Conservation (phyloP, 352 stramenopile species). For the Elongisporangium undulatum region DNA sequence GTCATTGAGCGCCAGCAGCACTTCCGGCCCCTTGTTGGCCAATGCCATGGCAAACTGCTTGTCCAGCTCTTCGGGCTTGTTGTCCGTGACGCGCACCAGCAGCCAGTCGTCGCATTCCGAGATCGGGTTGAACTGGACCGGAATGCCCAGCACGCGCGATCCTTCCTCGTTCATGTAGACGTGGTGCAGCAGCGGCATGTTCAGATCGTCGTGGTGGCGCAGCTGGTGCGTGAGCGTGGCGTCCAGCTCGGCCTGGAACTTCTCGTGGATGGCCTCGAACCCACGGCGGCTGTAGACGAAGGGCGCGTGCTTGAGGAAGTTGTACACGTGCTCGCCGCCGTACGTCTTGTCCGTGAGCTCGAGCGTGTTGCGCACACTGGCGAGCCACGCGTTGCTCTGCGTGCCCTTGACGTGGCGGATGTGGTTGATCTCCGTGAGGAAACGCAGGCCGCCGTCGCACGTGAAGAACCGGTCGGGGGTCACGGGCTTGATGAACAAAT, state of each 20-base stretch:
- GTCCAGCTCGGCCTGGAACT: slow-evolving; percentile 51
- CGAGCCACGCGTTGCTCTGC: slow-evolving; percentile 68
- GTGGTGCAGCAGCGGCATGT: slow-evolving; percentile 79
- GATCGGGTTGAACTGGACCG: slow-evolving; percentile 65
- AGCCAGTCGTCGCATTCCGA: slow-evolving; percentile 76
- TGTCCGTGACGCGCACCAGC: slow-evolving; percentile 49
- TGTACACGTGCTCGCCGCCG: slow-evolving; percentile 80
- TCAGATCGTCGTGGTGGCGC: slow-evolving; percentile 65
- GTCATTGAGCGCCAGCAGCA: slow-evolving; percentile 79
- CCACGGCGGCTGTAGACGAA: slow-evolving; percentile 74
- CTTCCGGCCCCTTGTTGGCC: slow-evolving; percentile 40
- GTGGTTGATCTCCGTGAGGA: slow-evolving; percentile 82
- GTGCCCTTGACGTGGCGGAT: slow-evolving; percentile 66
- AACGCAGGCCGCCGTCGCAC: slow-evolving; percentile 65
- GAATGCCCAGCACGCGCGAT: slow-evolving; percentile 42
- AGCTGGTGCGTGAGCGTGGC: slow-evolving; percentile 56
- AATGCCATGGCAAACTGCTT: slow-evolving; percentile 33
- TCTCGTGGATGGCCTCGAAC: slow-evolving; percentile 75
- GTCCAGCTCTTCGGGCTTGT: slow-evolving; percentile 9
- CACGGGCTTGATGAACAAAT: slow-evolving; percentile 84
- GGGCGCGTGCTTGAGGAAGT: slow-evolving; percentile 83
- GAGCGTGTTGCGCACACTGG: slow-evolving; percentile 75
- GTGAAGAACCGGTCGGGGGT: slow-evolving; percentile 81
- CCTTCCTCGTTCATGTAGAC: slow-evolving; percentile 86
- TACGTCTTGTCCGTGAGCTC: slow-evolving; percentile 65